These are phyloP conservation scores for Tulasnella calospora DNA, from an alignment of 768 basidiomycete species.

Conservation along the genomic window DNA sequence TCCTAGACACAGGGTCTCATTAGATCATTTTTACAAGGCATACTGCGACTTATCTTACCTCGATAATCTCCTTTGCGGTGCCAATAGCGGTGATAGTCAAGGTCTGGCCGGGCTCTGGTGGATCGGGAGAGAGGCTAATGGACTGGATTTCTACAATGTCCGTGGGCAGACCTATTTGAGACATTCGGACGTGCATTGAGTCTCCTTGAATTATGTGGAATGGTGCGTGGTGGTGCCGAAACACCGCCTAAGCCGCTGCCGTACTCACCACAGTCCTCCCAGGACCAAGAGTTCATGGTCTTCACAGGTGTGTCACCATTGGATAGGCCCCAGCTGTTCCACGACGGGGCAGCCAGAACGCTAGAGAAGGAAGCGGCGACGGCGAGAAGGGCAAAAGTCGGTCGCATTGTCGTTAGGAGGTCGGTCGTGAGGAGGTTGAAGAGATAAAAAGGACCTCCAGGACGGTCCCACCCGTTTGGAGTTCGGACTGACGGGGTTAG, in stretches of 20 bases:
- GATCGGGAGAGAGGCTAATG: constrained; percentile 76
- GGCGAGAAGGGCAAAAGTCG: constrained; percentile 28
- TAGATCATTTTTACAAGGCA: background rate
- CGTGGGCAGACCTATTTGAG: constrained; percentile 40
- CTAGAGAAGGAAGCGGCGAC: constrained; percentile 30
- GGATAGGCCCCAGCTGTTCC: constrained; percentile 29
- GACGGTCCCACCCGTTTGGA: constrained; percentile 15
- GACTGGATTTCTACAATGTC: constrained; percentile 61
- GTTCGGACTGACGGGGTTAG: constrained; percentile 20
- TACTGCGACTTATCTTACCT: constrained; percentile 46
- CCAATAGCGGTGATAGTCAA: constrained; percentile 81
- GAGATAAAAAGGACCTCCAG: background rate
- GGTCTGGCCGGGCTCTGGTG: constrained; percentile 80
- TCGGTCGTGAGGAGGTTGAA: constrained; percentile 7
- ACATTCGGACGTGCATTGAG: background rate
- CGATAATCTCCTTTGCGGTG: constrained; percentile 51
- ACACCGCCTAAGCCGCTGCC: background rate
- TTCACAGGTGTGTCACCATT: constrained; percentile 36
- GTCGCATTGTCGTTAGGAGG: constrained; percentile 24
- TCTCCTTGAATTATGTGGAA: constrained; percentile 27
- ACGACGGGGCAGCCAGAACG: constrained; percentile 31
- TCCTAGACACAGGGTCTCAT: constrained; percentile 48
- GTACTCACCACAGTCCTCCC: constrained; percentile 67
- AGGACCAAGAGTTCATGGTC: constrained; percentile 56
- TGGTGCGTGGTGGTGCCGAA: background rate